phyloP scores from a whole-genome alignment of 169 alveolate genomes.

The Plasmodium knowlesi region DNA sequence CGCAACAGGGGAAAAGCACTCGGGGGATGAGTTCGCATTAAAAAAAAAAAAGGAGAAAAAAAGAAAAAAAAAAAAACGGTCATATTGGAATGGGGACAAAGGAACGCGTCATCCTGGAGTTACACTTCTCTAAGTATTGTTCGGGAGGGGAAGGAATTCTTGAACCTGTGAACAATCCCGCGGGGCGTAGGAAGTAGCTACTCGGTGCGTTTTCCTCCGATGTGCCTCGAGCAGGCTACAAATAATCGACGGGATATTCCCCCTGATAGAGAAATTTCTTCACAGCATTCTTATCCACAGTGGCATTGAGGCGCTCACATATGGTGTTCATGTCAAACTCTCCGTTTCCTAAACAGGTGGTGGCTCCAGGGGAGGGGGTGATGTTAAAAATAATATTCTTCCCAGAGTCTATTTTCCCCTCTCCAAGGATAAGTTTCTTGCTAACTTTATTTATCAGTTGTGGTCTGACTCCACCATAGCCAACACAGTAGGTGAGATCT shows the following conservation, averaged over 20 bases:
- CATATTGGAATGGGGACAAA: neutral
- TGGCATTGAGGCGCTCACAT: conserved; percentile 84
- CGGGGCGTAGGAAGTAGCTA: neutral
- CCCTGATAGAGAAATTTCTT: conserved; percentile 82
- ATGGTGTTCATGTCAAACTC: conserved; percentile 87
- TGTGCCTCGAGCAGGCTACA: neutral
- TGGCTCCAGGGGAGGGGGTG: conserved; percentile 91
- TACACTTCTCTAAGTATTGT: neutral
- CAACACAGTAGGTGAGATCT: conserved; percentile 86
- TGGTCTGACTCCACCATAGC: conserved; percentile 90
- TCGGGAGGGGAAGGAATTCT: too few species aligned
- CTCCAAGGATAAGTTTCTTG: conserved; percentile 87
- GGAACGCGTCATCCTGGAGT: neutral
- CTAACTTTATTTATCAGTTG: conserved; percentile 87
- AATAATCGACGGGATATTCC: conserved; percentile 80
- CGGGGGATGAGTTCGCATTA: neutral
- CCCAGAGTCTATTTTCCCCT: conserved; percentile 85
- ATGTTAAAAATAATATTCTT: conserved; percentile 87
- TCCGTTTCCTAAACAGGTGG: conserved; percentile 89
- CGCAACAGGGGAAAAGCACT: neutral
- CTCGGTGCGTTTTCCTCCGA: neutral
- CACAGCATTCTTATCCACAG: conserved; percentile 77
- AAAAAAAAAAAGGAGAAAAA: neutral
- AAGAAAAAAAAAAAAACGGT: neutral
- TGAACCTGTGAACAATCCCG: neutral